A percentile compares a stretch with the other conserved stretches of the same genome.
Conservation (phyloP, 805 yeast species). For the Lipomyces yamanashiensis region DNA sequence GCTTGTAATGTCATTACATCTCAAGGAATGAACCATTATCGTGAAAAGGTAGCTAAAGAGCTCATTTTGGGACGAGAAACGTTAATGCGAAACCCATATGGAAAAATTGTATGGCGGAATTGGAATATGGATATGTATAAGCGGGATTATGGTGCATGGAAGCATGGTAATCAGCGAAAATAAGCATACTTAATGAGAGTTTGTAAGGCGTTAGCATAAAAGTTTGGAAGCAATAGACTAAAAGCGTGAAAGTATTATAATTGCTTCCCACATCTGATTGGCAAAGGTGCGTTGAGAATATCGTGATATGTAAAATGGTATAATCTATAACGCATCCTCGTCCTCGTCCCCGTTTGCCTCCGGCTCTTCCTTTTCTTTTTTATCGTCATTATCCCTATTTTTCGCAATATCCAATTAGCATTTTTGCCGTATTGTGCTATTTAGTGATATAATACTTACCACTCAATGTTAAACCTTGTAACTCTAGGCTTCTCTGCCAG, state of each 20-base stretch:
- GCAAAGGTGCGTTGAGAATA: background rate
- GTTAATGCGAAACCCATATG: slow-evolving; percentile 85
- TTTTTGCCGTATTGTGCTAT: too few species aligned
- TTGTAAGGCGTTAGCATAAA: background rate
- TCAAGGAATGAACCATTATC: slow-evolving; percentile 73
- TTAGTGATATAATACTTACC: slow-evolving; percentile 51
- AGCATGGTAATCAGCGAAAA: slow-evolving; percentile 2
- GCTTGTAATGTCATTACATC: slow-evolving; percentile 75
- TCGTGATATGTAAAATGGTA: background rate
- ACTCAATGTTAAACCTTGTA: slow-evolving; percentile 92
- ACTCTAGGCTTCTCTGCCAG: slow-evolving; percentile 97
- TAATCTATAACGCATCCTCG: slow-evolving; percentile 14
- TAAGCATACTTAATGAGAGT: background rate
- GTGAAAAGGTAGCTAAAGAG: slow-evolving; percentile 81
- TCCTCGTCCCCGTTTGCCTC: slow-evolving; percentile 38
- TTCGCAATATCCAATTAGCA: background rate
- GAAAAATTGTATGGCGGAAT: slow-evolving; percentile 91
- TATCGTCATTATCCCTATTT: slow-evolving; percentile 25
- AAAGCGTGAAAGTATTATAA: too few species aligned
- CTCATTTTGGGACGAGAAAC: slow-evolving; percentile 59
- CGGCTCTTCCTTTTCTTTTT: slow-evolving; percentile 31
- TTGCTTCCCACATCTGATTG: too few species aligned
- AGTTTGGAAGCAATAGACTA: too few species aligned
- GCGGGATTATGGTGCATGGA: slow-evolving; percentile 24
- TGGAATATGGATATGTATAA: slow-evolving; percentile 84